Conservation (phyloP, 1,139 yeast species). For the Scheffersomyces quercinus region DNA sequence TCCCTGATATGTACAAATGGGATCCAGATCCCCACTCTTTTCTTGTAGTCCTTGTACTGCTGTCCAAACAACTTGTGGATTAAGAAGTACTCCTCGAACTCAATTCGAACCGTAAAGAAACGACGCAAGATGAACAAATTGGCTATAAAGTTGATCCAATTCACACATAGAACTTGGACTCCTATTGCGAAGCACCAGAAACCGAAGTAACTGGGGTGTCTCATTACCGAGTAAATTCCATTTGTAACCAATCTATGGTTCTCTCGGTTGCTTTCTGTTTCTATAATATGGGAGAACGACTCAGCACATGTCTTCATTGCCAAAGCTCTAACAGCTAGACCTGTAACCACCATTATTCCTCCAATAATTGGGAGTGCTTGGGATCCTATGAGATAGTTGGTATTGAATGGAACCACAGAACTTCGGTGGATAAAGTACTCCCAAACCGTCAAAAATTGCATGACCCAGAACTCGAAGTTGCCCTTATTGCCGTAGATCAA, state of each 20-base stretch:
- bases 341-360: constrained; percentile 15
- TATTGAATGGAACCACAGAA: neutral
- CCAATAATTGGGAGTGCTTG: constrained; percentile 12
- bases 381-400: neutral
- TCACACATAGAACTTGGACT: constrained; percentile 29
- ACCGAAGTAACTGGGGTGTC: constrained; percentile 50
- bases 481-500: constrained; percentile 41
- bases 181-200: constrained; percentile 41
- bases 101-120: constrained; percentile 36
- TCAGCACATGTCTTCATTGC: constrained; percentile 40
- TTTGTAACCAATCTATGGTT: constrained; percentile 24
- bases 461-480: constrained; percentile 30
- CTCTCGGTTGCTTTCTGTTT: constrained; percentile 8
- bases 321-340: constrained; percentile 25
- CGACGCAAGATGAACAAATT: constrained; percentile 20
- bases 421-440: constrained; percentile 21
- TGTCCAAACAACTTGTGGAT: constrained; percentile 28
- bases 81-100: constrained; percentile 39
- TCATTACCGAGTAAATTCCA: constrained; percentile 30
- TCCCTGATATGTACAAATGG: constrained; percentile 21
- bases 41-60: constrained; percentile 26
- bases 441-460: constrained; percentile 27
- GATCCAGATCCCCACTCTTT: constrained; percentile 28
- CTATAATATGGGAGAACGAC: constrained; percentile 35
- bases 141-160: constrained; percentile 20